Evolutionary conservation across 345 rosid genomes (phyloP).

Genomic region (Linum lewisii): DNA sequence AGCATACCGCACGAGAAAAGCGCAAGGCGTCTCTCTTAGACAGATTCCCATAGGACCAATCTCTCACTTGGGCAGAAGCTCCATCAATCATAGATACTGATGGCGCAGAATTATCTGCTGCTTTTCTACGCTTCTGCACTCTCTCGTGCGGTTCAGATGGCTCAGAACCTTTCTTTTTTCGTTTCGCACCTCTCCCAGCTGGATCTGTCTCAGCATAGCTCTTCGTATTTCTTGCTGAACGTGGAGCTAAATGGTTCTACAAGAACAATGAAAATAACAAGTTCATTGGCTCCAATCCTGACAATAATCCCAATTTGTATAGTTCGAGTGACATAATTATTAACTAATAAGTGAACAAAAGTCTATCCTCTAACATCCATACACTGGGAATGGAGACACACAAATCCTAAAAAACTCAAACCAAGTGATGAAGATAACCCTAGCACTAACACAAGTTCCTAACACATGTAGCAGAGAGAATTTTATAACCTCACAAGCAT

Average conservation of each 20-base stretch:
- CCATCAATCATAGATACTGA: slow-evolving; percentile 76
- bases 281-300: too few relatives aligned
- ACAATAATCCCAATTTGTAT: too few relatives aligned
- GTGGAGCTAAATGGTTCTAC: slow-evolving; percentile 92
- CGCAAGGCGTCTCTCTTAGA: slow-evolving; percentile 94
- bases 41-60: slow-evolving; percentile 92
- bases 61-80: slow-evolving; percentile 90
- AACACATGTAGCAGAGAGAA: too few relatives aligned
- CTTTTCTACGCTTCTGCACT: slow-evolving; percentile 71
- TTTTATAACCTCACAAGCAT: too few relatives aligned
- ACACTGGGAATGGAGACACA: too few relatives aligned
- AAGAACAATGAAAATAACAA: slow-evolving; percentile 9
- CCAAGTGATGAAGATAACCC: too few relatives aligned
- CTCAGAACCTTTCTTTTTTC: slow-evolving; percentile 81
- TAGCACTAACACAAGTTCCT: too few relatives aligned
- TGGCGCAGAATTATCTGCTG: slow-evolving; percentile 48
- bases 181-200: slow-evolving; percentile 63
- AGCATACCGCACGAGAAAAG: slow-evolving; percentile 82
- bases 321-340: too few relatives aligned
- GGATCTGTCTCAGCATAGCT: slow-evolving; percentile 84
- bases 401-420: too few relatives aligned
- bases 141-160: slow-evolving; percentile 53
- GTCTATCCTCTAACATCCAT: too few relatives aligned
- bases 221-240: slow-evolving; percentile 88
- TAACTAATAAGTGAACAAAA: too few relatives aligned